Evolutionary conservation across 1,284 basidiomycete genomes (phyloP).

Genomic region (Boletus sp.): DNA sequence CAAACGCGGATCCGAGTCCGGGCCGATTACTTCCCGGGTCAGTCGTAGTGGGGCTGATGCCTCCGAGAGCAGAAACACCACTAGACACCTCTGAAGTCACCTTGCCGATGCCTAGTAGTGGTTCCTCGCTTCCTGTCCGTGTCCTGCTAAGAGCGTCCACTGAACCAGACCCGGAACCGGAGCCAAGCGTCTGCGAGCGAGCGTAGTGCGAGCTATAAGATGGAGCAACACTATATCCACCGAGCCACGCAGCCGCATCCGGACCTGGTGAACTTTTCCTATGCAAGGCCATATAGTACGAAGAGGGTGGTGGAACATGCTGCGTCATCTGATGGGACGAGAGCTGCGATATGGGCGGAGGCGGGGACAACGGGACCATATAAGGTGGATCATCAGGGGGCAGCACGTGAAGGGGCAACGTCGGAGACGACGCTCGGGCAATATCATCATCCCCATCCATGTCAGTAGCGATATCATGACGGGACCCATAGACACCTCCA

Average conservation of each 20-base stretch:
- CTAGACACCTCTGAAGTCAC: constrained; percentile 9
- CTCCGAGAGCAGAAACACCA: constrained; percentile 6
- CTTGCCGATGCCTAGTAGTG: constrained; percentile 23
- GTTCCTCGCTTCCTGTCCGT: constrained; percentile 31
- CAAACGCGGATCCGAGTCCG: constrained; percentile 30
- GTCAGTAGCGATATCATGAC: constrained; percentile 9
- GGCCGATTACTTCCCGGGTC: constrained; percentile 10
- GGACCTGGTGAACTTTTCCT: constrained; percentile 29
- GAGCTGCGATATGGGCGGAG: constrained; percentile 14
- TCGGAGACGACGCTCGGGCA: constrained; percentile 24
- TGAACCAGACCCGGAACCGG: constrained; percentile 26
- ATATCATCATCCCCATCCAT: constrained; percentile 10
- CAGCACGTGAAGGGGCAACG: constrained; percentile 19
- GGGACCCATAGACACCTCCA: constrained; percentile 30
- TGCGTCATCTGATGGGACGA: constrained; percentile 12
- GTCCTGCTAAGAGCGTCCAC: constrained; percentile 28
- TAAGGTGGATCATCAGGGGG: constrained; percentile 17
- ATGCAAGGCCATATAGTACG: constrained; percentile 19
- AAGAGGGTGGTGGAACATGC: constrained; percentile 28
- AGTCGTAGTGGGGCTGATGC: constrained; percentile 8
- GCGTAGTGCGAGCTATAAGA: constrained; percentile 29
- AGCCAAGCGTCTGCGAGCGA: constrained; percentile 29
- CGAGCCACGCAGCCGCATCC: constrained; percentile 24
- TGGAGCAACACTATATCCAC: constrained; percentile 25
- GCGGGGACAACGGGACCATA: constrained; percentile 24